These are phyloP conservation scores for Jimgerdemannia lactiflua DNA, from an alignment of 192 early-diverging fungal genomes.

Conservation along the genomic window DNA sequence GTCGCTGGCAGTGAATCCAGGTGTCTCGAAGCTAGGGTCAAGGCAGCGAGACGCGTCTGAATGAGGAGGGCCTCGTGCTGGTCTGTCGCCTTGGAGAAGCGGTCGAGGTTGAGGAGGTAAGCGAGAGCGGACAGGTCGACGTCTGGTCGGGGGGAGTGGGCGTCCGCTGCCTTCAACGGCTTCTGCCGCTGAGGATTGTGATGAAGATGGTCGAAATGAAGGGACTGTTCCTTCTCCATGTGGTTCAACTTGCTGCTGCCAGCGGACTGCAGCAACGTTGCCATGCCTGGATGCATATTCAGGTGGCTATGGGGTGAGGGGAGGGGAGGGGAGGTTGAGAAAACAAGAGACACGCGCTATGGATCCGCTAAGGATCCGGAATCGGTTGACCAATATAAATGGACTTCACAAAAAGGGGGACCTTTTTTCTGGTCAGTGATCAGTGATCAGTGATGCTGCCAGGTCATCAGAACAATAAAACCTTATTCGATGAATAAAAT, in stretches of 20 bases:
- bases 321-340: not conserved
- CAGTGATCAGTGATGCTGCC: too few relatives aligned
- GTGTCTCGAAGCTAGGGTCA: conserved; percentile 24
- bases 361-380: not conserved
- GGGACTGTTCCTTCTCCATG: too few relatives aligned
- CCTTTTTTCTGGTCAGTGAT: too few relatives aligned
- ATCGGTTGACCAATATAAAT: not conserved
- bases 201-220: too few relatives aligned
- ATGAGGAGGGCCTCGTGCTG: conserved; percentile 18
- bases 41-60: conserved; percentile 31
- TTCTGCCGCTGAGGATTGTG: not conserved
- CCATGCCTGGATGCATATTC: not conserved
- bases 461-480: not conserved
- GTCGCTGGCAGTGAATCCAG: conserved; percentile 24
- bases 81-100: not conserved
- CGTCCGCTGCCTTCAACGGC: not conserved
- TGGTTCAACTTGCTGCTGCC: not conserved
- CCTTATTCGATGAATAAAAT: not conserved
- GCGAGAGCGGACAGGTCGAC: not conserved
- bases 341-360: not conserved
- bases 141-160: not conserved
- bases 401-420: not conserved
- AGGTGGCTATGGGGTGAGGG: not conserved
- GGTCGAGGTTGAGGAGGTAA: not conserved
- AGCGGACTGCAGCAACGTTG: not conserved